Conservation (phyloP, 2,329 filamentous ascomycete species). For the Aspergillus ruber region DNA sequence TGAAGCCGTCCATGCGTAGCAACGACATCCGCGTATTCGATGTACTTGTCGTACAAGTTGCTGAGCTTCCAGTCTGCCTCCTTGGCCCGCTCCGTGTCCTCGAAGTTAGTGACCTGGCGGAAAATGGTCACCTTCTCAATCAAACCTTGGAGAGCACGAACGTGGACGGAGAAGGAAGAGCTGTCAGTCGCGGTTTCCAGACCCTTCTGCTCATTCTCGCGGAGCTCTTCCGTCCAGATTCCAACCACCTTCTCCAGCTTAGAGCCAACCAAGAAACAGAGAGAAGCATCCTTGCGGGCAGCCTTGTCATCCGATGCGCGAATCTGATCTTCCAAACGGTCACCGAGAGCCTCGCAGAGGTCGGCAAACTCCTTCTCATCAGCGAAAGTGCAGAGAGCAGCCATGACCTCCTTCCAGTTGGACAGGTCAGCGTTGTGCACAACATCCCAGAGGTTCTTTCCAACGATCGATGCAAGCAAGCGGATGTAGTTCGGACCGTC, state of each 20-base stretch:
- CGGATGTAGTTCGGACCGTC: slow-evolving; percentile 87
- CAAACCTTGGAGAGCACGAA: slow-evolving; percentile 79
- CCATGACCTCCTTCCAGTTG: slow-evolving; percentile 97
- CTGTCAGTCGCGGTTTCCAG: slow-evolving; percentile 64
- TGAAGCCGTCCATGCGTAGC: slow-evolving; percentile 81
- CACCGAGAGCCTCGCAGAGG: slow-evolving; percentile 88
- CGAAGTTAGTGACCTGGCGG: slow-evolving; percentile 86
- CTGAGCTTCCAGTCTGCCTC: slow-evolving; percentile 81
- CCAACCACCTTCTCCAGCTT: slow-evolving; percentile 95
- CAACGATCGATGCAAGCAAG: slow-evolving; percentile 81
- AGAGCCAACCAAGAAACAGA: slow-evolving; percentile 92
- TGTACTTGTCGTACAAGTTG: slow-evolving; percentile 86
- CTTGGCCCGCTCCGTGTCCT: slow-evolving; percentile 66
- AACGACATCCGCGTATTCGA: slow-evolving; percentile 92
- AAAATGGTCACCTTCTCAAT: slow-evolving; percentile 99
- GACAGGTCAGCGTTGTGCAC: slow-evolving; percentile 90
- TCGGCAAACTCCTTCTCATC: slow-evolving; percentile 87
- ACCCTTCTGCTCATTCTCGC: slow-evolving; percentile 71
- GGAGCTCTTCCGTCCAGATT: slow-evolving; percentile 87
- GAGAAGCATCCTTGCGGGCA: slow-evolving; percentile 78
- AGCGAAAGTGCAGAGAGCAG: slow-evolving; percentile 89
- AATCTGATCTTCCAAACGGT: slow-evolving; percentile 70
- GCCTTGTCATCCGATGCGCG: slow-evolving; percentile 49
- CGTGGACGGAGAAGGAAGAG: slow-evolving; percentile 86
- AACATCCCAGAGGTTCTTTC: slow-evolving; percentile 96